These are phyloP conservation scores for Mycena galericulata DNA, from an alignment of 768 basidiomycete genomes.

Conservation along the genomic window DNA sequence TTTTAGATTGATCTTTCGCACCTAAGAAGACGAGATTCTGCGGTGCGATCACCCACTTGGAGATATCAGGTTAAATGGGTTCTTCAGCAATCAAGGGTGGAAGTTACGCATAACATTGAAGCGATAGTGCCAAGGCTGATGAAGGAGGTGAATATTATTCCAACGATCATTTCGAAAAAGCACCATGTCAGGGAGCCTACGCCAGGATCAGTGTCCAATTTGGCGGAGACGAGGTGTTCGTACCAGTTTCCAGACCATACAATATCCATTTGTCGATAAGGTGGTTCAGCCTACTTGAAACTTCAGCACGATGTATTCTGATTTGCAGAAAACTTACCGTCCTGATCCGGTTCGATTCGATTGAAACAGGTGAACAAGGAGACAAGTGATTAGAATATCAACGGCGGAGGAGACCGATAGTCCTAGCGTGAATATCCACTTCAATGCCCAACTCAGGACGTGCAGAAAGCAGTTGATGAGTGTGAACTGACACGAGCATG, in stretches of 20 bases:
- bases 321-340: conserved; percentile 40
- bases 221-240: background rate
- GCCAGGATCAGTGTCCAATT: background rate
- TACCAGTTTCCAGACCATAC: conserved; percentile 66
- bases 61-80: background rate
- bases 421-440: conserved; percentile 66
- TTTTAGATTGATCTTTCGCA: no score
- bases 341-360: conserved; percentile 53
- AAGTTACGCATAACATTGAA: conserved; percentile 59
- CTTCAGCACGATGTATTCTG: background rate
- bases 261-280: conserved; percentile 60
- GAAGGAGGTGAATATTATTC: background rate
- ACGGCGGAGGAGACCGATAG: conserved; percentile 61
- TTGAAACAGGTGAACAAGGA: conserved; percentile 57
- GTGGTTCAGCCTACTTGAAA: conserved; percentile 54
- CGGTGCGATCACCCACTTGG: conserved; percentile 62
- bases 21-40: conserved; percentile 57
- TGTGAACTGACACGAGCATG: conserved; percentile 24
- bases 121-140: conserved; percentile 55
- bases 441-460: no score
- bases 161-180: background rate
- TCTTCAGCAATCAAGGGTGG: background rate
- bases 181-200: conserved; percentile 56
- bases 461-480: no score
- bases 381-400: conserved; percentile 62